A percentile compares a stretch with the other conserved stretches of the same genome.
Evolutionary conservation across 192 early-diverging fungal species (phyloP).

Genomic region (Entophlyctis helioformis): DNA sequence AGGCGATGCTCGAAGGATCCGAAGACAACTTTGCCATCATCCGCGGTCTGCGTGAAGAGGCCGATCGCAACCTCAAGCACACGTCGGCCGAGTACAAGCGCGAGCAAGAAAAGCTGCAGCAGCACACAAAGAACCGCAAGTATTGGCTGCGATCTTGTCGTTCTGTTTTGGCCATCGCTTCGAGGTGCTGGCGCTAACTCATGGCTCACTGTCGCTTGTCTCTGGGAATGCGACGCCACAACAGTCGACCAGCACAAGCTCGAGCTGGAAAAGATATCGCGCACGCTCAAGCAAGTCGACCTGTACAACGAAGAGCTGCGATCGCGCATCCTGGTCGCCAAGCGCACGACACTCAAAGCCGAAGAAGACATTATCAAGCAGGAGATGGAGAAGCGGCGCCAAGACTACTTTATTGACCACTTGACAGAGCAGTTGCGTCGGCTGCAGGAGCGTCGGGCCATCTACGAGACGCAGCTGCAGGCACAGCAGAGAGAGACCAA

Average conservation of each 20-base stretch:
- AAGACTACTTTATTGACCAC: constrained; percentile 51
- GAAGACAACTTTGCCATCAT: constrained; percentile 35
- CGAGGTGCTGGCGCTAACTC: background rate
- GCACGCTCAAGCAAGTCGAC: constrained; percentile 47
- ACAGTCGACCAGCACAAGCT: constrained; percentile 41
- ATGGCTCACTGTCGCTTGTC: background rate
- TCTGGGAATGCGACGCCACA: constrained; percentile 4
- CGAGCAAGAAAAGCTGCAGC: constrained; percentile 24
- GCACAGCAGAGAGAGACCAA: constrained; percentile 46
- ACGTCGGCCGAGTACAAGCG: constrained; percentile 28
- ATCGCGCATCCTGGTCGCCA: constrained; percentile 39
- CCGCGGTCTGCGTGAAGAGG: constrained; percentile 31
- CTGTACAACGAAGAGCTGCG: constrained; percentile 46
- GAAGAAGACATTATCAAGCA: constrained; percentile 48
- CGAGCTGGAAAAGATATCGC: constrained; percentile 45
- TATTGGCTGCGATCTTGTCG: background rate
- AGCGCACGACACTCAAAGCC: constrained; percentile 47
- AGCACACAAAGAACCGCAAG: constrained; percentile 28
- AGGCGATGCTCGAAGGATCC: constrained; percentile 35
- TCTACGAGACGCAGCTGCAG: constrained; percentile 39
- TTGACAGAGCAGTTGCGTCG: constrained; percentile 38
- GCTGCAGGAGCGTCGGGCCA: constrained; percentile 39
- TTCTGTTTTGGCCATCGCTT: background rate
- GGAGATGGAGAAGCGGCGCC: constrained; percentile 47
- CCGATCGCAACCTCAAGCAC: constrained; percentile 28